Evolutionary conservation across 1,284 basidiomycete species (phyloP), one percentile per base, ranked within the genome.

Genomic region (Tilletiaria anomala): DNA sequence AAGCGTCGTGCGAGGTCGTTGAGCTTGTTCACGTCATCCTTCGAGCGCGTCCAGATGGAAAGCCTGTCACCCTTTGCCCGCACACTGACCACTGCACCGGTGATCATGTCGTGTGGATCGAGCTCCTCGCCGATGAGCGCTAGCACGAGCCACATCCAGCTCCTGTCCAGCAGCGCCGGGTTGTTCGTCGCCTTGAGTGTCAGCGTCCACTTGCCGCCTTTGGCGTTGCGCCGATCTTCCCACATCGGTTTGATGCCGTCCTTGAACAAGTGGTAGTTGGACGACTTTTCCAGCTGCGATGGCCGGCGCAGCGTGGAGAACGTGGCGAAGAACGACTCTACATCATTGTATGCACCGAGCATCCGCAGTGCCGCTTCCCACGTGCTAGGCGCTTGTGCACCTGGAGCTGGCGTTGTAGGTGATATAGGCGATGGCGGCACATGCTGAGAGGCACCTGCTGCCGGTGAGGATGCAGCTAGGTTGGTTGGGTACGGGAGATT

Each of bases 181-280:
- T 82, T 83, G n/a, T 29, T 29, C 47, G 80, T 78, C 14, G 43
- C 45, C 68, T 81, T 82, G 78, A 93, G 83, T 52, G 87, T 86
- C 40, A 93, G 69, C 15, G 86, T 83, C 88, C 88, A 94, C 69
- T 89, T 89, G 26, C 87, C 87, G 18, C 87, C 87, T 37, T 79
- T 75, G 6, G 82, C 80, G 65, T 94, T 94, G 36, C 85, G 82
- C 18, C 78, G 77, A 65, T 93, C 88, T 70, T 93, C 88, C 87
- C 88, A 93, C 83, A 91, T 89, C 32, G 86, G 82, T 62, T 84
- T 86, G 48, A 73, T 71, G 24, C 81, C 81, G 20, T 77, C 73
- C 69, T 93, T 93, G 77, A 94, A 94, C 43, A 93, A 72, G 64
- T 93, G 88, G 62, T 91, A 91, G 70, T 88, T 91, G 29, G 81